Evolutionary conservation across 257 asterid species (phyloP).

Genomic region (Nicotiana obtusifolia): DNA sequence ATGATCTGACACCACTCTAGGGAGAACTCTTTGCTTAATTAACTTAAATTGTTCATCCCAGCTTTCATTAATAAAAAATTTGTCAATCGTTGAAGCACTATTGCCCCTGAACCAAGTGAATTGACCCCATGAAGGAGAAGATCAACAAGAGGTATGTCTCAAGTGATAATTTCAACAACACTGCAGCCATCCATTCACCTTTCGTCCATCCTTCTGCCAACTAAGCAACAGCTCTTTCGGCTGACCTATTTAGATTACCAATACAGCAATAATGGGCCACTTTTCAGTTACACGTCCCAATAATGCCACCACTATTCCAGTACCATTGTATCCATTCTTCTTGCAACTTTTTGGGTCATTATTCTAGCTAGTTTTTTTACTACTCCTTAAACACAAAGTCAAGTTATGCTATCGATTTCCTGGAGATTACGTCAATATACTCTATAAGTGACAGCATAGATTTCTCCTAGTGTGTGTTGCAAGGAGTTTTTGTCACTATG

Average conservation of each 20-base stretch:
- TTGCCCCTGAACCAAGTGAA: too few species aligned
- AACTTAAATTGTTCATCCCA: too few species aligned
- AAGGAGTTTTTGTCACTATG: neutral
- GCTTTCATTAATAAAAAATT: too few species aligned
- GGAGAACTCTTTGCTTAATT: too few species aligned
- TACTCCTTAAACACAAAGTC: neutral
- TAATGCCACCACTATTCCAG: neutral
- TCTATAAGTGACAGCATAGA: neutral
- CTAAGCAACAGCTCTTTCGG: neutral
- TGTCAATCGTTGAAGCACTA: too few species aligned
- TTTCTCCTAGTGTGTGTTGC: neutral
- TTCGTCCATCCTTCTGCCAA: neutral
- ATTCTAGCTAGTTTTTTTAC: neutral
- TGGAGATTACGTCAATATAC: neutral
- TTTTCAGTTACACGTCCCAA: neutral
- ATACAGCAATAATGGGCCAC: neutral
- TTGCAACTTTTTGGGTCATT: neutral
- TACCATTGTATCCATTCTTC: neutral
- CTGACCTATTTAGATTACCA: neutral
- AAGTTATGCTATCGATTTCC: neutral
- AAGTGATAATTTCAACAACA: too few species aligned
- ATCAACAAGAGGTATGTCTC: too few species aligned
- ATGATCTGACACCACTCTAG: too few species aligned
- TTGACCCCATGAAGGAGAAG: too few species aligned
- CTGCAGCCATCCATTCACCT: too few species aligned